Conservation (phyloP, 202 grass and related monocot species). For the Musa balbisiana region DNA sequence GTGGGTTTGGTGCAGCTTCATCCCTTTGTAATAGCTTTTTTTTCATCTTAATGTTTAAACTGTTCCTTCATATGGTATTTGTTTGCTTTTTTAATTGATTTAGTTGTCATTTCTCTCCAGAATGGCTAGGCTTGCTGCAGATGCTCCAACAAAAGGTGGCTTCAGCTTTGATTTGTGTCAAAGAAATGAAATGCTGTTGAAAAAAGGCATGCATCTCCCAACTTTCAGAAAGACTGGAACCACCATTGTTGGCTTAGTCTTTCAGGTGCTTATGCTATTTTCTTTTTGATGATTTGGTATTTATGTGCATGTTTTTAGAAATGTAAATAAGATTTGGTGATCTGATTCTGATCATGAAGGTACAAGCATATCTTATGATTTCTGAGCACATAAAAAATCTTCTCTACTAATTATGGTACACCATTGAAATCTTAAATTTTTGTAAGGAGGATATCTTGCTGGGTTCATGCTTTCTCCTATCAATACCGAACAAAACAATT, state of each 20-base stretch:
- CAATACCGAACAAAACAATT: no score
- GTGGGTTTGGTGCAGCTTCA: no score
- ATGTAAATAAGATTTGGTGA: no score
- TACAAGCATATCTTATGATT: no score
- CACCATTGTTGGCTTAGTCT: conserved; percentile 89
- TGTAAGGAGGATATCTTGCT: no score
- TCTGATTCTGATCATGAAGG: no score
- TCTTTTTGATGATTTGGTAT: background rate
- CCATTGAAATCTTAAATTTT: no score
- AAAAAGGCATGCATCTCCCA: conserved; percentile 56
- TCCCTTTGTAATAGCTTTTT: background rate
- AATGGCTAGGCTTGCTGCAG: conserved; percentile 44
- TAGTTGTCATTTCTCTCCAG: conserved; percentile 22
- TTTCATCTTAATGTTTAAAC: no score
- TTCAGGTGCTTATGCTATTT: conserved; percentile 36
- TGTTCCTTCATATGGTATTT: no score
- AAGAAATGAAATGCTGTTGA: conserved; percentile 62
- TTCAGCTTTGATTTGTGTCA: conserved; percentile 76
- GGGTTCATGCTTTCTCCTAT: no score
- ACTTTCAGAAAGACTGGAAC: conserved; percentile 81
- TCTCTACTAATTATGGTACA: no score
- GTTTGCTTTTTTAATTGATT: no score
- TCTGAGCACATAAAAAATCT: background rate
- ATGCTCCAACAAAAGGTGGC: conserved; percentile 72
- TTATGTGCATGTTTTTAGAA: background rate